Percentiles rank a stretch among this genome's conserved stretches.
Conservation (phyloP, 805 yeast genomes). For the Saturnispora quitensis region DNA sequence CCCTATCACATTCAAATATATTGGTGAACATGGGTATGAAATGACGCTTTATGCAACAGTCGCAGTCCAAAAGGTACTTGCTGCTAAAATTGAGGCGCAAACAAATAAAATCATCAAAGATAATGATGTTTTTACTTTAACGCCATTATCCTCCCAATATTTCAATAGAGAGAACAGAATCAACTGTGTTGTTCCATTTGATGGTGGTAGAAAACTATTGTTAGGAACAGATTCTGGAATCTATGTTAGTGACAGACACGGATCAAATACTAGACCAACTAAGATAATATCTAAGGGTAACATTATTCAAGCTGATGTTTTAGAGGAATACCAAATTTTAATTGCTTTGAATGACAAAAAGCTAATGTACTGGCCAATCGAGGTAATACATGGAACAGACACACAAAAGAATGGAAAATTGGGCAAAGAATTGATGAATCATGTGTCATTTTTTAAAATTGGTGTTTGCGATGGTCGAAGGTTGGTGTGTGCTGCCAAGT, state of each 20-base stretch:
- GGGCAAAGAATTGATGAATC: conserved; percentile 75
- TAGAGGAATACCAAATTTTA: conserved; percentile 83
- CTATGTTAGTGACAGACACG: conserved; percentile 63
- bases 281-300: conserved; percentile 65
- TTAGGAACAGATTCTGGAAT: conserved; percentile 92
- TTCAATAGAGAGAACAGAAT: conserved; percentile 70
- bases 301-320: conserved; percentile 81
- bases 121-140: conserved; percentile 71
- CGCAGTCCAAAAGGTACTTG: conserved; percentile 66
- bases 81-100: conserved; percentile 72
- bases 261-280: conserved; percentile 54
- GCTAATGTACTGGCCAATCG: conserved; percentile 69
- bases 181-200: conserved; percentile 87
- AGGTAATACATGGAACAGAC: conserved; percentile 43
- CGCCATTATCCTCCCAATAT: conserved; percentile 63
- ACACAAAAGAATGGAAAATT: conserved; percentile 46
- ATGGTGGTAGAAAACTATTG: conserved; percentile 83
- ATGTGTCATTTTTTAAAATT: conserved; percentile 81
- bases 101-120: conserved; percentile 62
- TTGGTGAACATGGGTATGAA: conserved; percentile 48
- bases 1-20: conserved; percentile 43
- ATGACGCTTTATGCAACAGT: conserved; percentile 45
- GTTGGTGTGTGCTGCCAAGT: conserved; percentile 82
- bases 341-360: conserved; percentile 76
- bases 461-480: conserved; percentile 88